Conservation (phyloP, 257 asterid genomes). For the Solanum medicagineum region DNA sequence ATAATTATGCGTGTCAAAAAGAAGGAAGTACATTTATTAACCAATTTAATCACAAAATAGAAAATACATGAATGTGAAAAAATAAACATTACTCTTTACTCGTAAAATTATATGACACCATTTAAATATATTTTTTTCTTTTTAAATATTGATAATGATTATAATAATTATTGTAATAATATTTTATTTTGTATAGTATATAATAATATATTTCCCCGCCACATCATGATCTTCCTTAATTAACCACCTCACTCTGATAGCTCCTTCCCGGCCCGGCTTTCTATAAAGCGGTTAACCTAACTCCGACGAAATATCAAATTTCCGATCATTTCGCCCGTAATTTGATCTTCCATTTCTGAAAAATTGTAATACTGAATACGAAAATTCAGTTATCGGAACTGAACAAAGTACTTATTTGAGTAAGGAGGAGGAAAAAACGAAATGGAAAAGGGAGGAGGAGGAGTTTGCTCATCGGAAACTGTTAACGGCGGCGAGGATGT, state of each 20-base stretch:
- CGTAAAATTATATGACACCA: not conserved
- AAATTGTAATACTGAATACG: not conserved
- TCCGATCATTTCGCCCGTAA: not conserved
- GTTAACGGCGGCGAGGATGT: slow-evolving; percentile 61
- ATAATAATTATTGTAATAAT: too few relatives aligned
- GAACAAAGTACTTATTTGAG: not conserved
- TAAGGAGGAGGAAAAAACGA: not conserved
- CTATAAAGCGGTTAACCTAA: not conserved
- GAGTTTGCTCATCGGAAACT: slow-evolving; percentile 49
- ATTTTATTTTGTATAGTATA: too few relatives aligned
- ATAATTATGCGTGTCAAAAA: too few relatives aligned
- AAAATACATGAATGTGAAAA: too few relatives aligned
- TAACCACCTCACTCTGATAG: not conserved
- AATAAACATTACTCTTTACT: too few relatives aligned
- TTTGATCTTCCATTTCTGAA: not conserved
- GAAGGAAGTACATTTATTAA: too few relatives aligned
- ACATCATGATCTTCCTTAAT: not conserved
- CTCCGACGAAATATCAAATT: not conserved
- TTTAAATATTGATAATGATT: too few relatives aligned
- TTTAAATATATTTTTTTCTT: too few relatives aligned
- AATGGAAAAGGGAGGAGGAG: not conserved
- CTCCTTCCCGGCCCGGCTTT: not conserved
- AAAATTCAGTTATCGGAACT: not conserved
- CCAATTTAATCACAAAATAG: too few relatives aligned
- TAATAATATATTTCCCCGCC: not conserved